phyloP scores from a whole-genome alignment of 1,139 yeast species.

The Geotrichum australiense region DNA sequence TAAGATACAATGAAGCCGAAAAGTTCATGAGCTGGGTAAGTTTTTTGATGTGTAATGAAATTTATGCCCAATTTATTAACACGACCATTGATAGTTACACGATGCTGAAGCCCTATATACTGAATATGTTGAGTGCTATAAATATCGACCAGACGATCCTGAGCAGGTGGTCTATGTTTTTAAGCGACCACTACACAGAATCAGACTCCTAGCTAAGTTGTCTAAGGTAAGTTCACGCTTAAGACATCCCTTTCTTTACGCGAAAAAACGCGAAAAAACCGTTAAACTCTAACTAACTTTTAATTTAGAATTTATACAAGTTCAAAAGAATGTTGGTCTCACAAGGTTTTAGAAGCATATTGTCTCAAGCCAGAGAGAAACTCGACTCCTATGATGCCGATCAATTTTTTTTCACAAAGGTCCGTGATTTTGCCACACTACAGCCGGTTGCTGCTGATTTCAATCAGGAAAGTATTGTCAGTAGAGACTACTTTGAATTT shows the following conservation, averaged over 20 bases:
- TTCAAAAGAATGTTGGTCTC: constrained; percentile 2
- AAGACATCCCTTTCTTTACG: constrained; percentile 22
- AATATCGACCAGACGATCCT: constrained; percentile 32
- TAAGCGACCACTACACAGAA: constrained; percentile 39
- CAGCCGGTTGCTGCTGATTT: constrained; percentile 27
- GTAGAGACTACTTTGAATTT: constrained; percentile 33
- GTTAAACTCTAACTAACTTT: constrained; percentile 1
- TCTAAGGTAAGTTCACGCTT: constrained; percentile 19
- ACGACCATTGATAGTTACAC: background rate
- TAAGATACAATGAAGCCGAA: background rate
- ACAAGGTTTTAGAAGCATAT: background rate
- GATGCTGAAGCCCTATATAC: constrained; percentile 10
- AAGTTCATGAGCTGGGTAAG: constrained; percentile 11
- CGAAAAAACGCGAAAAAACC: constrained; percentile 22
- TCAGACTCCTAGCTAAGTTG: constrained; percentile 33
- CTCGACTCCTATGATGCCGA: constrained; percentile 25
- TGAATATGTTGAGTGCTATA: constrained; percentile 33
- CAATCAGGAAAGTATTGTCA: constrained; percentile 28
- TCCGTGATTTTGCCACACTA: constrained; percentile 27
- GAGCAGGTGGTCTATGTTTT: constrained; percentile 34
- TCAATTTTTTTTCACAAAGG: constrained; percentile 29
- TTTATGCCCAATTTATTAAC: background rate
- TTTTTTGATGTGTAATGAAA: background rate
- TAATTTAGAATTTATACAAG: background rate
- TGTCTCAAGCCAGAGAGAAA: constrained; percentile 19